Percentiles rank a stretch among this genome's conserved stretches.
Conservation (phyloP, 139 green algal species). For the Closterium sp. region DNA sequence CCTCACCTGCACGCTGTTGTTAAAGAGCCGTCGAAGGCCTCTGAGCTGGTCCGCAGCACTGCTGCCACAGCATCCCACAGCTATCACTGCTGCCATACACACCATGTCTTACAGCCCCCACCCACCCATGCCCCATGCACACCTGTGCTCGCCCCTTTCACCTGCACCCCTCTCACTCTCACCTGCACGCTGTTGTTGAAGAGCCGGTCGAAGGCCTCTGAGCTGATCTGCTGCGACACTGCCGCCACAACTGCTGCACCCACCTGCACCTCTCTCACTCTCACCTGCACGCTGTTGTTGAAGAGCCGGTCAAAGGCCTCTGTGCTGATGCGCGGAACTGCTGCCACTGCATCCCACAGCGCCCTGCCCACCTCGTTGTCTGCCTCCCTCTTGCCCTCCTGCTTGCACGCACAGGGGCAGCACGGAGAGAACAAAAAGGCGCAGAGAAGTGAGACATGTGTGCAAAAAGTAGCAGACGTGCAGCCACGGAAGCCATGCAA, state of each 20-base stretch:
- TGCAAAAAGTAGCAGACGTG: too few species aligned
- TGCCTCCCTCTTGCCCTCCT: constrained; percentile 65
- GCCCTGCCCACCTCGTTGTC: constrained; percentile 77
- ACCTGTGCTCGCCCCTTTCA: too few species aligned
- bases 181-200: constrained; percentile 73
- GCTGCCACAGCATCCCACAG: constrained; percentile 82
- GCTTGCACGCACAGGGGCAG: neutral
- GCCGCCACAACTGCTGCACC: constrained; percentile 56
- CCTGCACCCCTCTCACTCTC: neutral
- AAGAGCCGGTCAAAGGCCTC: constrained; percentile 81
- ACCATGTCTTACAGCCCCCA: too few species aligned
- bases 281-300: constrained; percentile 69
- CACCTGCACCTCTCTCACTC: neutral
- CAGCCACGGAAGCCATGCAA: too few species aligned
- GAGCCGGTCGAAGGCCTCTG: constrained; percentile 75
- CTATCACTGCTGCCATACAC: too few species aligned
- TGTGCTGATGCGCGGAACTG: constrained; percentile 70
- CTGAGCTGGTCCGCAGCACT: constrained; percentile 69
- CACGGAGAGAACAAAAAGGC: neutral
- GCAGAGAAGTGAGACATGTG: too few species aligned
- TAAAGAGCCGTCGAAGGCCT: constrained; percentile 82
- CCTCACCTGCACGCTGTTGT: constrained; percentile 63
- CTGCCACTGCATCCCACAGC: constrained; percentile 82
- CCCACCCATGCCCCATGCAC: neutral
- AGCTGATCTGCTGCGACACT: constrained; percentile 69